A percentile compares a stretch with the other conserved stretches of the same genome.
Conservation (phyloP, 148 eudicot genomes). For the Rhododendron williamsianum region DNA sequence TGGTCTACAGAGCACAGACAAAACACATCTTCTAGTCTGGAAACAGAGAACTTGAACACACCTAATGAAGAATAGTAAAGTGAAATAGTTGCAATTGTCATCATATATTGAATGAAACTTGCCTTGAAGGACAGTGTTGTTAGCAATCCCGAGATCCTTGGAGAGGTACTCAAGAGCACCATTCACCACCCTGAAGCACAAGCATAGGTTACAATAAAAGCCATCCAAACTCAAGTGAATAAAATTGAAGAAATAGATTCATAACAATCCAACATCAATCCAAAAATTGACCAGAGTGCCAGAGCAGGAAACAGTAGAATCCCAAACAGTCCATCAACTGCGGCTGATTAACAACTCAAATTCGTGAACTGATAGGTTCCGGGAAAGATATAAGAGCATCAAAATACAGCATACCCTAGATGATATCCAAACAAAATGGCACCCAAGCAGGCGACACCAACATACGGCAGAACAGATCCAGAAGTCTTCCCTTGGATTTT, state of each 20-base stretch:
- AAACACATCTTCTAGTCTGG: background rate
- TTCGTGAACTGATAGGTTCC: background rate
- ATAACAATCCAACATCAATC: background rate
- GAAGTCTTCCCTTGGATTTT: conserved; percentile 67
- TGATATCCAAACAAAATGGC: conserved; percentile 98
- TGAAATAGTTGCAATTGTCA: background rate
- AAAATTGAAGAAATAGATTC: background rate
- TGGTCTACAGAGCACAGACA: background rate
- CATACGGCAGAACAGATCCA: conserved; percentile 78
- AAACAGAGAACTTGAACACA: background rate
- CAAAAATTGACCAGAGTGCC: conserved; percentile 4
- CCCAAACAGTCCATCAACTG: background rate
- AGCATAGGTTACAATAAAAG: background rate
- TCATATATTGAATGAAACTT: conserved; percentile 26
- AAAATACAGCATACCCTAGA: conserved; percentile 62
- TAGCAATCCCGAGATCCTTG: conserved; percentile 82
- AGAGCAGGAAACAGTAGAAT: background rate
- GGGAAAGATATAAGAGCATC: background rate
- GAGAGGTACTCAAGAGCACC: conserved; percentile 91
- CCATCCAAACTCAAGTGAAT: background rate
- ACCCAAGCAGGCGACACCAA: conserved; percentile 94
- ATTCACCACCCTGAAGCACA: conserved; percentile 75
- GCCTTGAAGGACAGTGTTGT: conserved; percentile 84
- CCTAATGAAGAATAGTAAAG: background rate
- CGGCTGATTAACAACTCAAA: background rate